Base-by-base conservation (phyloP, 2,329 filamentous ascomycete genomes). In the Fusarium irregulare region DNA sequence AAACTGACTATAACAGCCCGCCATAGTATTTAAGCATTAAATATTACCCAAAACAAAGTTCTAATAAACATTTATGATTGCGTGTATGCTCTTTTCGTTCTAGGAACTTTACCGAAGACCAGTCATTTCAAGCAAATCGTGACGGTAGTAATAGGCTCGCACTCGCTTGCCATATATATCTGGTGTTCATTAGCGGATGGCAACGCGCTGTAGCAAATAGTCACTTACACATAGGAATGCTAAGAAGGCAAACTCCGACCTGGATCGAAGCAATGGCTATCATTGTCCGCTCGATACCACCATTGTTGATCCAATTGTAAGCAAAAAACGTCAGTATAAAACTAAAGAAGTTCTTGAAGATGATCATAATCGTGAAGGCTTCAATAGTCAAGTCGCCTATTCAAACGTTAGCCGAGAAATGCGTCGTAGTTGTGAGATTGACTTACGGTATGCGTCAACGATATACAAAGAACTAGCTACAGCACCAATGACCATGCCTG, bases 271-370 rank as follows among this genome's bases (percentile, higher is more conserved):
- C 90, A 48, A 97, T 86, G 21, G 88, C 86, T 56, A 92, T 85
- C 80, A 98, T 95, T 1, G 82, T 83, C 7, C 79, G 78, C 48
- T 86, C 84, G 64, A 89, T 87, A n/a, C 90, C 88, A 3, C 88
- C 88, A 1, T 81, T 71, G 12, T 91, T 85, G 27, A 97, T 85
- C 94, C 95, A 98, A 60, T 94, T 85, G 75, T 93, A 97, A 2
- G 93, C 93, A 72, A 88, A 91, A 78, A 91, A 97, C 0, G 94
- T 97, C 59, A 98, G 83, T 9, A 89, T 88, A 75, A 97, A 98
- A 68, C 91, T 92, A 82, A 98, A 97, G 67, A 98, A 87, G 80
- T 98, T 97, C 81, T 98, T 98, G 85, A 98, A 97, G 56, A 97
- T 90, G 70, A 97, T 87, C 78, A 96, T 88, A 80, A 93, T 93